Percentiles rank a stretch among this genome's conserved stretches.
Conservation (phyloP, 768 basidiomycete species). For the Termitomyces bulborhizus region DNA sequence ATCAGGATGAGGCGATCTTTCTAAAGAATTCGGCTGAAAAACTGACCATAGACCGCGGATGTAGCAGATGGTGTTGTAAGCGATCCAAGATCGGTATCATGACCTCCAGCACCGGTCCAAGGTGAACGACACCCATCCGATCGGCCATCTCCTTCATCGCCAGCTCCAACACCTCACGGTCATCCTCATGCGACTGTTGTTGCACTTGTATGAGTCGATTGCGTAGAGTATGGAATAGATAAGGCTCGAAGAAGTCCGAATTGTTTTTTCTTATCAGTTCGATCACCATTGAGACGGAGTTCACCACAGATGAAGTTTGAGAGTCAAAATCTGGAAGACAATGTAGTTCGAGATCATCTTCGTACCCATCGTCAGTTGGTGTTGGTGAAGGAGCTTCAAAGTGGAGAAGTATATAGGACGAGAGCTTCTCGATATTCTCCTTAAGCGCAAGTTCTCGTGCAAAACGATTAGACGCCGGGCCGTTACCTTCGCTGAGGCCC, state of each 20-base stretch:
- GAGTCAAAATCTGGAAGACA: conserved; percentile 40
- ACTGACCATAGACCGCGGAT: conserved; percentile 76
- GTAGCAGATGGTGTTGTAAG: conserved; percentile 62
- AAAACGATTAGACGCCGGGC: conserved; percentile 77
- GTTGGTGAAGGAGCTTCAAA: conserved; percentile 30
- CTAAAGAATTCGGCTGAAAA: background rate
- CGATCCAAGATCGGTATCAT: conserved; percentile 63
- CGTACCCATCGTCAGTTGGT: conserved; percentile 15
- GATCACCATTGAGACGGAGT: conserved; percentile 83
- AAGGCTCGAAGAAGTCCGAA: conserved; percentile 97
- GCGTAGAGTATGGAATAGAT: conserved; percentile 89
- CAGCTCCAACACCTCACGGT: conserved; percentile 58
- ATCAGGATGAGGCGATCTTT: background rate
- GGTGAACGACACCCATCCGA: conserved; percentile 85
- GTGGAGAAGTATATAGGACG: conserved; percentile 71
- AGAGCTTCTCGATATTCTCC: conserved; percentile 64
- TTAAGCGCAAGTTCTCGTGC: conserved; percentile 80
- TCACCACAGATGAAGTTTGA: conserved; percentile 72
- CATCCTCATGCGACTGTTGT: conserved; percentile 62
- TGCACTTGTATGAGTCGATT: conserved; percentile 87
- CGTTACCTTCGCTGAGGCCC: conserved; percentile 65
- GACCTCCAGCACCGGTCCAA: conserved; percentile 73
- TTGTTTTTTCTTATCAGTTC: conserved; percentile 97
- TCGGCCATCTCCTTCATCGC: conserved; percentile 80
- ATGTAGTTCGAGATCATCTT: conserved; percentile 13